Conservation (phyloP, 768 basidiomycete species). For the Lepiota venenata region DNA sequence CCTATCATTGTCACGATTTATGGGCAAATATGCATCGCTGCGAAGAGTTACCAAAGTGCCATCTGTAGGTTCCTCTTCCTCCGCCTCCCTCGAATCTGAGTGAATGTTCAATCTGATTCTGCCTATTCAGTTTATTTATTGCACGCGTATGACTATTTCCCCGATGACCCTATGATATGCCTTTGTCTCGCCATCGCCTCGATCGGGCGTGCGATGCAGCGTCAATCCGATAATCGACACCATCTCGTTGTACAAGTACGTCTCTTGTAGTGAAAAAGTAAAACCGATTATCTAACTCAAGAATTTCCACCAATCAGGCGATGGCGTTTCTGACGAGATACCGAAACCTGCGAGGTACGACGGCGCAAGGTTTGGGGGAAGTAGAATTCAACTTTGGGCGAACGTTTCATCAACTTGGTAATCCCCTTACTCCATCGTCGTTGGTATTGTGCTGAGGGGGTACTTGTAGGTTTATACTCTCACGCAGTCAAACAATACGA, state of each 20-base stretch:
- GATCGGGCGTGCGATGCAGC: constrained; percentile 86
- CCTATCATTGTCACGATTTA: constrained; percentile 72
- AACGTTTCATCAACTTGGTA: constrained; percentile 91
- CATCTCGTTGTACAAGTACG: constrained; percentile 73
- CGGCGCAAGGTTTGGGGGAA: constrained; percentile 52
- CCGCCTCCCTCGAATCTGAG: background rate
- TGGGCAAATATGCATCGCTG: constrained; percentile 79
- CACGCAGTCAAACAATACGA: constrained; percentile 87
- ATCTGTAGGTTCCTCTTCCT: constrained; percentile 65
- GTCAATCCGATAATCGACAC: constrained; percentile 92
- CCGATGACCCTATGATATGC: constrained; percentile 82
- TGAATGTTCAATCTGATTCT: background rate
- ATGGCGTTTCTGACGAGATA: constrained; percentile 86
- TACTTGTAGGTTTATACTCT: constrained; percentile 62
- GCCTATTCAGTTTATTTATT: constrained; percentile 71
- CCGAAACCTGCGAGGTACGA: constrained; percentile 52
- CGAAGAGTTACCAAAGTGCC: constrained; percentile 87
- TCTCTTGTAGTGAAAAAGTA: background rate
- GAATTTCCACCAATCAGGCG: constrained; percentile 40
- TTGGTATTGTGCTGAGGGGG: background rate
- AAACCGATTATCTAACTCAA: background rate
- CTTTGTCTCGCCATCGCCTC: constrained; percentile 82
- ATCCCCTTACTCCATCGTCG: constrained; percentile 14
- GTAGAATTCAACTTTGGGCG: constrained; percentile 94
- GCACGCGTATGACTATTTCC: constrained; percentile 83